These are phyloP conservation scores for Malus hybrid DNA, from an alignment of 331 rosid species.

Conservation along the genomic window DNA sequence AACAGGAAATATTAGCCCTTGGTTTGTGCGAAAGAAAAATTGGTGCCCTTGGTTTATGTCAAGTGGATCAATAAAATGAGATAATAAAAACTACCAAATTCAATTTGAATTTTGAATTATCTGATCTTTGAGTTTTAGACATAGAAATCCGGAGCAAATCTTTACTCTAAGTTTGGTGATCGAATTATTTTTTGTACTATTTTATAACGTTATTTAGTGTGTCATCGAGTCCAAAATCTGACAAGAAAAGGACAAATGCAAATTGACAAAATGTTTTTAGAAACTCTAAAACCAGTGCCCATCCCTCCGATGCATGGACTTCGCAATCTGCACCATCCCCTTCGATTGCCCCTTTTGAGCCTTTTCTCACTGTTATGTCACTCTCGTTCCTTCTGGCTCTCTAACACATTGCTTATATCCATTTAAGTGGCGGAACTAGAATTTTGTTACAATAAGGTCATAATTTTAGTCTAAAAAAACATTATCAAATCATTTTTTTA, in stretches of 20 bases:
- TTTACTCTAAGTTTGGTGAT: too few relatives aligned
- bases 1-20: too few relatives aligned
- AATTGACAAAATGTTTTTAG: conserved; percentile 8
- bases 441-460: too few relatives aligned
- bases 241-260: conserved; percentile 48
- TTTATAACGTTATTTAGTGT: not conserved
- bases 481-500: too few relatives aligned
- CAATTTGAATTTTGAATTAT: too few relatives aligned
- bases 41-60: too few relatives aligned
- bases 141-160: too few relatives aligned
- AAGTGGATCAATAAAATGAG: too few relatives aligned
- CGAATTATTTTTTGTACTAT: not conserved
- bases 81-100: too few relatives aligned
- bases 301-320: not conserved
- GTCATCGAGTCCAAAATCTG: conserved; percentile 28
- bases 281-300: not conserved
- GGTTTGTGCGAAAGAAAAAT: too few relatives aligned
- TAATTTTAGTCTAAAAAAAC: too few relatives aligned
- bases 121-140: too few relatives aligned
- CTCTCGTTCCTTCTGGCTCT: not conserved
- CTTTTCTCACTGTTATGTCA: conserved; percentile 14
- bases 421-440: accelerated
- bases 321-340: conserved; percentile 1
- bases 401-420: not conserved
- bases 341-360: not conserved